phyloP scores from a whole-genome alignment of 2,329 filamentous ascomycete species.

The Scytalidium lignicola region DNA sequence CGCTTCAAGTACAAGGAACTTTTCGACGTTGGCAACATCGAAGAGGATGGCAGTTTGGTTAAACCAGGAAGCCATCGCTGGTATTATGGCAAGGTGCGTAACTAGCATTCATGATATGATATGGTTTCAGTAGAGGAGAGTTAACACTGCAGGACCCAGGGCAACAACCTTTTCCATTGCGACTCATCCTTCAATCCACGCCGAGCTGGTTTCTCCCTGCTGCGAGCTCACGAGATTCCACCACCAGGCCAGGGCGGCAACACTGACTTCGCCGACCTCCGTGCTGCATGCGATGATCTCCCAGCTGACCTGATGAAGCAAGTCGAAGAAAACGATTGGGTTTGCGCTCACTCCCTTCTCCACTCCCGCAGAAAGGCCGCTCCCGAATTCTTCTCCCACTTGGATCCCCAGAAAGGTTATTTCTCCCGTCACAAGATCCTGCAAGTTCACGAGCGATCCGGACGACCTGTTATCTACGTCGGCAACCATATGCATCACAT shows the following conservation, averaged over 20 bases:
- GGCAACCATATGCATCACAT: conserved; percentile 47
- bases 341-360: conserved; percentile 42
- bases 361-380: conserved; percentile 46
- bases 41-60: conserved; percentile 39
- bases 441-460: conserved; percentile 34
- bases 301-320: conserved; percentile 23
- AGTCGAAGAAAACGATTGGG: conserved; percentile 31
- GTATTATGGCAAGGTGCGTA: conserved; percentile 21
- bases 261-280: conserved; percentile 47
- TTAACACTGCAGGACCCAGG: conserved; percentile 30
- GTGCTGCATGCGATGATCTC: conserved; percentile 44
- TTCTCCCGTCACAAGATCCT: conserved; percentile 39
- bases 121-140: too few relatives aligned
- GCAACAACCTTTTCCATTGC: conserved; percentile 46
- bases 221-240: conserved; percentile 43
- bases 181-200: conserved; percentile 49
- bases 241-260: conserved; percentile 39
- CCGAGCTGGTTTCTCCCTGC: conserved; percentile 44
- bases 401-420: conserved; percentile 29
- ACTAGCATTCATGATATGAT: neutral
- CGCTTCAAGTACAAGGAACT: conserved; percentile 42
- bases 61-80: conserved; percentile 31
- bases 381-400: conserved; percentile 38
- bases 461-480: conserved; percentile 46
- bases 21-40: conserved; percentile 53